Conservation (phyloP, 2,329 filamentous ascomycete species). For the Tolypocladium album region DNA sequence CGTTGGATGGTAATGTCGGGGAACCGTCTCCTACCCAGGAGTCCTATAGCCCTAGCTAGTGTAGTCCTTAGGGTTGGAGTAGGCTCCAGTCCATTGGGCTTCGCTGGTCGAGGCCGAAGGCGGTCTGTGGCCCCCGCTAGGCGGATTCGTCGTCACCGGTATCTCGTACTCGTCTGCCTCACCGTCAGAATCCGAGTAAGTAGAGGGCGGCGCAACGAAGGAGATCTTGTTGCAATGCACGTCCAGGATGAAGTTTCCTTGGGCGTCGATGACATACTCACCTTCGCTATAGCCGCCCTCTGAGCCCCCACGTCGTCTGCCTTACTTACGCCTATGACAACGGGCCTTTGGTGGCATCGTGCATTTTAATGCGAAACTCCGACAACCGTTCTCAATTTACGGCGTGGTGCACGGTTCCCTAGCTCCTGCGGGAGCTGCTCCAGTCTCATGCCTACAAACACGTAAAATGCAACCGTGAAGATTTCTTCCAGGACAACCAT, state of each 20-base stretch:
- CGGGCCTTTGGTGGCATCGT: too few relatives aligned
- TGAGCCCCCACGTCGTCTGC: slow-evolving; percentile 25
- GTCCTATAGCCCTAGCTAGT: slow-evolving; percentile 54
- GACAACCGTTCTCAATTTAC: too few relatives aligned
- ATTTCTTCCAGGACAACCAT: too few relatives aligned
- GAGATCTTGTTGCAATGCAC: slow-evolving; percentile 48
- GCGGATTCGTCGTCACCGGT: slow-evolving; percentile 31
- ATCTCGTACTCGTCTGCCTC: slow-evolving; percentile 48
- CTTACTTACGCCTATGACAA: too few relatives aligned
- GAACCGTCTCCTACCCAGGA: slow-evolving; percentile 65
- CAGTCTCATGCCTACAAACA: too few relatives aligned
- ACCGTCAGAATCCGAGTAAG: slow-evolving; percentile 36
- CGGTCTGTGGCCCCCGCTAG: slow-evolving; percentile 22
- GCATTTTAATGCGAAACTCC: too few relatives aligned
- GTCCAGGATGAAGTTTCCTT: slow-evolving; percentile 52
- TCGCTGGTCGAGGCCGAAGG: slow-evolving; percentile 17
- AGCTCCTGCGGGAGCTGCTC: too few relatives aligned
- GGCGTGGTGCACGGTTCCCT: too few relatives aligned
- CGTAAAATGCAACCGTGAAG: too few relatives aligned
- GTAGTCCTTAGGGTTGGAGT: slow-evolving; percentile 46
- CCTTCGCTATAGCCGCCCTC: slow-evolving; percentile 58
- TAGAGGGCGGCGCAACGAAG: slow-evolving; percentile 35
- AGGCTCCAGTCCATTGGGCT: slow-evolving; percentile 30
- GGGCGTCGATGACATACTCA: slow-evolving; percentile 56
- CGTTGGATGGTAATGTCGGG: slow-evolving; percentile 78